Evolutionary conservation across 169 alveolate genomes (phyloP).

Genomic region (Perkinsus marinus): DNA sequence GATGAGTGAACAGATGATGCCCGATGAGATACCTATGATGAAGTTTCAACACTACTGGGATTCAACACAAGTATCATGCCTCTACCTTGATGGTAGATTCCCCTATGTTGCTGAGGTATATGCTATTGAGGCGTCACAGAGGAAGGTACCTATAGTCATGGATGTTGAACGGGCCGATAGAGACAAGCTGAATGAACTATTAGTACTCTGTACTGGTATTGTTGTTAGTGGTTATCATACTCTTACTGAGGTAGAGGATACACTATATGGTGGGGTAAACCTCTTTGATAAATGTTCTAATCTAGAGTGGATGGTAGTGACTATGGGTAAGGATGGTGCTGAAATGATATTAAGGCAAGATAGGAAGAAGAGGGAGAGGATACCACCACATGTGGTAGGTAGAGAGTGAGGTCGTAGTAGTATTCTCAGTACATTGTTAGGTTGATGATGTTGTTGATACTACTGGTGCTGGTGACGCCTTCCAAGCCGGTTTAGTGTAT

Average conservation of each 20-base stretch:
- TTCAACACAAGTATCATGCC: neutral
- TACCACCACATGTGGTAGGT: neutral
- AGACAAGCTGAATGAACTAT: neutral
- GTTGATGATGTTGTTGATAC: neutral
- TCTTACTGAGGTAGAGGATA: neutral
- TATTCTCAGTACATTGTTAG: neutral
- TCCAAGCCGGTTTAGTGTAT: neutral
- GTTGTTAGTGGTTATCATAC: neutral
- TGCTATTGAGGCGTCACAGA: neutral
- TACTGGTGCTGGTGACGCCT: neutral
- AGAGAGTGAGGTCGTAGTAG: neutral
- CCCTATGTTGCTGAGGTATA: neutral
- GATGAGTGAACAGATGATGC: neutral
- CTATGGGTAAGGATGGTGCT: neutral
- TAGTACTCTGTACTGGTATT: neutral
- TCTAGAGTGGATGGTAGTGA: neutral
- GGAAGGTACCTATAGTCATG: neutral
- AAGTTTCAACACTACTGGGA: neutral
- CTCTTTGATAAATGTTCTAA: neutral
- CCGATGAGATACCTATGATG: neutral
- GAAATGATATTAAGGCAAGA: neutral
- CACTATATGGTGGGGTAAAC: neutral
- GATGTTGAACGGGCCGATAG: neutral
- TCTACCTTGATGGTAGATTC: neutral
- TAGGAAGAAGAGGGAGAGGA: neutral